Conservation (phyloP, 2,329 filamentous ascomycete species). For the Leptographium wingfieldii region DNA sequence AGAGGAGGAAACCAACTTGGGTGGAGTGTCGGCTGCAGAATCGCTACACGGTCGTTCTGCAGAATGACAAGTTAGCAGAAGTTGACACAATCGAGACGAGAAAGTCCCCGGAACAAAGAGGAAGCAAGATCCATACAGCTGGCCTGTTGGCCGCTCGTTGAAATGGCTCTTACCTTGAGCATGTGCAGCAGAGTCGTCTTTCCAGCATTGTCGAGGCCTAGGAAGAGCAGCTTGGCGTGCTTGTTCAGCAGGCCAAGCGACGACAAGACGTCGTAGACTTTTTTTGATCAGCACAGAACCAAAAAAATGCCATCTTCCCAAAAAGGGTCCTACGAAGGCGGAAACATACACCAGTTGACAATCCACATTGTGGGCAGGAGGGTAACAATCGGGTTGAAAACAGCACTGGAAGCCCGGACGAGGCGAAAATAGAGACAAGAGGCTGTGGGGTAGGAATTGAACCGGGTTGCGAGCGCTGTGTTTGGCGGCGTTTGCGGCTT, state of each 20-base stretch:
- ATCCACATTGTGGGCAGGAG: conserved; percentile 61
- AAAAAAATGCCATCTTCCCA: neutral
- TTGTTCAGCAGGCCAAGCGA: conserved; percentile 85
- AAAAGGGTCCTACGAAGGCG: conserved; percentile 5
- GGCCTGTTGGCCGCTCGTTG: no score
- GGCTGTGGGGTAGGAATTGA: neutral
- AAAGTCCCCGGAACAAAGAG: neutral
- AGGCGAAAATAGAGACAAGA: neutral
- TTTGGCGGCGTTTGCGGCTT: neutral
- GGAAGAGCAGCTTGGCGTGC: conserved; percentile 88
- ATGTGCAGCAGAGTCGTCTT: conserved; percentile 92
- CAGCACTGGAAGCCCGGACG: neutral
- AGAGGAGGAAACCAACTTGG: conserved; percentile 50
- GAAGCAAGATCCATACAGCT: neutral
- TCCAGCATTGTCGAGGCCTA: conserved; percentile 87
- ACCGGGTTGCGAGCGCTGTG: neutral
- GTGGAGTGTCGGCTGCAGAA: conserved; percentile 81
- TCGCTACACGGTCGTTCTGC: conserved; percentile 83
- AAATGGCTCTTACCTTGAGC: conserved; percentile 55
- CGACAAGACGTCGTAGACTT: conserved; percentile 83
- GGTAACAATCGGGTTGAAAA: neutral
- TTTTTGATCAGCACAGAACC: neutral
- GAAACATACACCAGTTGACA: conserved; percentile 78
- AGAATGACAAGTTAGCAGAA: neutral
- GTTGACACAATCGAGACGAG: neutral